Conservation (phyloP, 768 basidiomycete species). For the Clathrus columnatus region DNA sequence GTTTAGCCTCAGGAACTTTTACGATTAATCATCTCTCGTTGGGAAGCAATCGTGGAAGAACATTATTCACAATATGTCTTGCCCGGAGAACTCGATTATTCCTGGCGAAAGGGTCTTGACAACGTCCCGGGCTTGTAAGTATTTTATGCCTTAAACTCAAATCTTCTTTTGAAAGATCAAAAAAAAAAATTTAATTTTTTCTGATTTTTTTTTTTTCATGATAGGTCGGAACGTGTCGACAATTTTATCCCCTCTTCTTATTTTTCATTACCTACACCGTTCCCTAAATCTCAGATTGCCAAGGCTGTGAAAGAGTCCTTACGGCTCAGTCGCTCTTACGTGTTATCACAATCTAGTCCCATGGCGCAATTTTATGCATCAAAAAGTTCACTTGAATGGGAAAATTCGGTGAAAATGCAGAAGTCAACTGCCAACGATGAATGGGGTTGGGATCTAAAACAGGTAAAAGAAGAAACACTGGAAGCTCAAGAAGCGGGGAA, state of each 20-base stretch:
- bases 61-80: slow-evolving; percentile 37
- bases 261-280: slow-evolving; percentile 40
- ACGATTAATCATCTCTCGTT: slow-evolving; percentile 43
- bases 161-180: too few species aligned
- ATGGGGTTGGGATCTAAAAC: slow-evolving; percentile 63
- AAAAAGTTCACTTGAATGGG: slow-evolving; percentile 73
- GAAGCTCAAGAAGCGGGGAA: slow-evolving; percentile 34
- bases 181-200: background rate
- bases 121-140: slow-evolving; percentile 56
- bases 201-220: background rate
- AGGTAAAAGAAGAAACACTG: slow-evolving; percentile 31
- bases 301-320: slow-evolving; percentile 55
- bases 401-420: slow-evolving; percentile 50
- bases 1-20: slow-evolving; percentile 65
- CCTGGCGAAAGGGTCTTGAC: slow-evolving; percentile 37
- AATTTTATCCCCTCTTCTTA: background rate
- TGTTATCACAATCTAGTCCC: slow-evolving; percentile 50
- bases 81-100: slow-evolving; percentile 1
- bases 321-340: slow-evolving; percentile 52
- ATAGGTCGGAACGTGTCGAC: background rate
- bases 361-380: slow-evolving; percentile 47
- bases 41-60: slow-evolving; percentile 42
- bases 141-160: background rate
- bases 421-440: slow-evolving; percentile 46
- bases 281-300: slow-evolving; percentile 45